Base-by-base conservation (phyloP, 805 yeast genomes). In the Pichia thaimueangensis region DNA sequence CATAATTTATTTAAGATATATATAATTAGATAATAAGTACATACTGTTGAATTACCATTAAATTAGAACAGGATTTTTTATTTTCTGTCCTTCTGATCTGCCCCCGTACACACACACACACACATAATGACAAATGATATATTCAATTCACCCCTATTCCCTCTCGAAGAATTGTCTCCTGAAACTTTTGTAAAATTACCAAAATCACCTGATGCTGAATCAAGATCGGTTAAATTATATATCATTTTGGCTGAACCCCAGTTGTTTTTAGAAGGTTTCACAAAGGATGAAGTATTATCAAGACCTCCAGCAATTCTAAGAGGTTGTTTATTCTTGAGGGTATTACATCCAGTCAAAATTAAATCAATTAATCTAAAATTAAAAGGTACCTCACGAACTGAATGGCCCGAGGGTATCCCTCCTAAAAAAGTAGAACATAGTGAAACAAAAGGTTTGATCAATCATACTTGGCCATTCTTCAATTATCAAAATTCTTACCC, bases 371-470 rank as follows among this genome's bases (percentile, higher is more conserved):
- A 65, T 5, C 66, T 89, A 37, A 66, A 70, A 2, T 78, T 89
- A 52, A 70, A 71, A 40, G 97, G 96, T 1, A 57, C 60, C 2
- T 74, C 84, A 29, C 71, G 84, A 50, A 89, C 96, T 0, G 96
- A 89, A 47, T 89, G 97, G 96, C 97, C 97, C 3, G 97, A 93
- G 56, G 98, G 98, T 2, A 89, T 91, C 16, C 97, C 97, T 0
- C 96, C 97, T 0, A 86, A 83, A 57, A 79, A 80, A 50, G 68
- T 69, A 15, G 83, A 79, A 12, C 80, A 75, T 47, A 60, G 62
- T 27, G 98, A 93, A 52, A 60, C 72, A 19, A 75, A 74, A 47
- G 83, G 76, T 40, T 58, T 89, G 20, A 73, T 86, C 23, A 73
- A 76, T 39, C 97, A 91, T 58, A 78, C 84, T 6, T 93, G 98